These are phyloP conservation scores for Fraxinus excelsior DNA, from an alignment of 257 asterid genomes.

Conservation along the genomic window DNA sequence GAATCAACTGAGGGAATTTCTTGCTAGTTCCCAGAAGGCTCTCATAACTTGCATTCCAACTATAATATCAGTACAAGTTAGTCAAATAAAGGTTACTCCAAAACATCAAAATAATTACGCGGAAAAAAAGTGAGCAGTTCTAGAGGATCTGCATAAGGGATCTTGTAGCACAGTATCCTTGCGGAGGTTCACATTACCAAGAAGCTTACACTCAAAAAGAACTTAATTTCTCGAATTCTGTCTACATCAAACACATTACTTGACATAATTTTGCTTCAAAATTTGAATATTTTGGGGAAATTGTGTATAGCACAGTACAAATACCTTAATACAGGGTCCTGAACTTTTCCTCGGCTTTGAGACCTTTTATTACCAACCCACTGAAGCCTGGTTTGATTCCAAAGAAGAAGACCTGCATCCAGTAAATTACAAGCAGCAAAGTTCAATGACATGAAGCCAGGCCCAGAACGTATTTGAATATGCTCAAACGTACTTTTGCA, in stretches of 20 bases:
- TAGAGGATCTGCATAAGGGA: conserved; percentile 2
- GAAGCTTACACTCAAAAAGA: not conserved
- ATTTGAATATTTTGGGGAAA: not conserved
- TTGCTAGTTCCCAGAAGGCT: conserved; percentile 66
- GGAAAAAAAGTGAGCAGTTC: not conserved
- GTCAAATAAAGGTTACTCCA: not conserved
- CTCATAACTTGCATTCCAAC: conserved; percentile 73
- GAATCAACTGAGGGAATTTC: conserved; percentile 61
- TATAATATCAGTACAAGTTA: conserved; percentile 17
- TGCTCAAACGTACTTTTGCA: conserved; percentile 1
- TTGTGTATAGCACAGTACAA: not conserved
- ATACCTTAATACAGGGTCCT: conserved; percentile 57
- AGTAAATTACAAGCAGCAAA: conserved; percentile 8
- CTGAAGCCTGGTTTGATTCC: conserved; percentile 71
- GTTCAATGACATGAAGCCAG: not conserved
- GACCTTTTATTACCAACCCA: conserved; percentile 52
- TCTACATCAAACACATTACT: not conserved
- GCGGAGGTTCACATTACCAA: not conserved
- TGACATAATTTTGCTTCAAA: conserved; percentile 1
- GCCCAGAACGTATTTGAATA: not conserved
- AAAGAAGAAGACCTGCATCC: conserved; percentile 52
- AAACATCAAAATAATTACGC: not conserved
- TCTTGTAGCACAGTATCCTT: not conserved
- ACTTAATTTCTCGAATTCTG: not conserved
- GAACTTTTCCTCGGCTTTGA: conserved; percentile 33